A percentile compares a stretch with the other conserved stretches of the same genome.
phyloP scores from a whole-genome alignment of 23 red algal species.

The Gracilaria domingensis region DNA sequence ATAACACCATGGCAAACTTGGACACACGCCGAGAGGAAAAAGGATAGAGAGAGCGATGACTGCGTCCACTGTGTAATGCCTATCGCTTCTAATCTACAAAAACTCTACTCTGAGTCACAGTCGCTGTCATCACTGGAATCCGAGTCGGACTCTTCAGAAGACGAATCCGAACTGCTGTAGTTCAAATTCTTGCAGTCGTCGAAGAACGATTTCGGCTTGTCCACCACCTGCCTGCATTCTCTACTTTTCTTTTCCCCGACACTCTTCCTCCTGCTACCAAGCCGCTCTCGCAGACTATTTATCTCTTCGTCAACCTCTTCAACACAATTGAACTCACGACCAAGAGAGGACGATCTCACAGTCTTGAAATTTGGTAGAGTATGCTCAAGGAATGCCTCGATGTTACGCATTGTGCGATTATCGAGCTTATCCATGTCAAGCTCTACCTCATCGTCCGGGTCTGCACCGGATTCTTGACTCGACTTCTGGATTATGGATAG shows the following conservation, averaged over 20 bases:
- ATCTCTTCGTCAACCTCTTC: constrained; percentile 67
- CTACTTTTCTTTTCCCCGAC: not conserved
- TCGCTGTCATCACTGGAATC: constrained; percentile 65
- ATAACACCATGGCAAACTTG: not conserved
- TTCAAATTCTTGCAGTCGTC: constrained; percentile 15
- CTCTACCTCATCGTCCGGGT: constrained; percentile 54
- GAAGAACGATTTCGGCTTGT: constrained; percentile 41
- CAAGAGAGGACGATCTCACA: constrained; percentile 52
- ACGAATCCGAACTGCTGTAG: constrained; percentile 59
- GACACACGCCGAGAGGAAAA: not conserved
- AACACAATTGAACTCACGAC: constrained; percentile 53
- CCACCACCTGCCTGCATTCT: not conserved
- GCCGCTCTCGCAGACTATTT: not conserved
- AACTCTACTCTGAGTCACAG: constrained; percentile 56
- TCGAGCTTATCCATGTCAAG: constrained; percentile 81
- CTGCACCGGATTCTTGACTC: not conserved
- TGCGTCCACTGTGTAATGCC: constrained; percentile 2
- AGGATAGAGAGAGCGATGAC: not conserved
- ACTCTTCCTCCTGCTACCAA: constrained; percentile 16
- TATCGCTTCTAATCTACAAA: constrained; percentile 8
- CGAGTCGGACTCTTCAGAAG: constrained; percentile 46
- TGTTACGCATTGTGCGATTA: constrained; percentile 69
- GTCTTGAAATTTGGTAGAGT: constrained; percentile 65
- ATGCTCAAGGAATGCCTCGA: constrained; percentile 83
- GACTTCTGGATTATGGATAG: constrained; percentile 59